A percentile compares a stretch with the other conserved stretches of the same genome.
phyloP scores from a whole-genome alignment of 495 filamentous ascomycete species.

The Annulohypoxylon moriforme region DNA sequence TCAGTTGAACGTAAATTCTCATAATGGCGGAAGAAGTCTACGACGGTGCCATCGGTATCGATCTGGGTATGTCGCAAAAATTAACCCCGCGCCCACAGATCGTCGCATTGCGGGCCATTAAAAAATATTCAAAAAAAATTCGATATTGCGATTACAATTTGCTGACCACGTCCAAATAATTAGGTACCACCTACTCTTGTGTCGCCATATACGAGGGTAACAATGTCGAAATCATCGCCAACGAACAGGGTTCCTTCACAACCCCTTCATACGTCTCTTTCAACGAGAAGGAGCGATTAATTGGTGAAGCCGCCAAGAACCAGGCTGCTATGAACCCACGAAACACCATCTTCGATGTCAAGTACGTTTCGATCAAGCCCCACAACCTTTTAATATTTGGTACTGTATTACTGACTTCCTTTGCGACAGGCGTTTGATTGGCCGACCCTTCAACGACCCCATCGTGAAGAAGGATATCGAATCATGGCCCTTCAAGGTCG shows the following conservation, averaged over 20 bases:
- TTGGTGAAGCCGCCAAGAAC: constrained; percentile 99
- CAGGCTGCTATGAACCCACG: constrained; percentile 98
- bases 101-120: constrained; percentile 29
- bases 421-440: constrained; percentile 82
- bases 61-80: constrained; percentile 79
- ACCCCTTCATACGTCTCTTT: constrained; percentile 99
- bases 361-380: constrained; percentile 61
- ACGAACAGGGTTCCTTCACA: constrained; percentile 99
- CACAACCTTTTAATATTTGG: not conserved
- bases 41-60: constrained; percentile 99
- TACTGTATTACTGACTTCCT: constrained; percentile 43
- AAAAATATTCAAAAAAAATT: constrained; percentile 19
- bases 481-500: constrained; percentile 98
- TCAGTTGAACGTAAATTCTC: constrained; percentile 29
- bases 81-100: constrained; percentile 6
- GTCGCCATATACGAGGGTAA: constrained; percentile 99
- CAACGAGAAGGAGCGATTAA: constrained; percentile 97
- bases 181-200: constrained; percentile 99
- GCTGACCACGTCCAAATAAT: constrained; percentile 31
- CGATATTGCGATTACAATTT: constrained; percentile 15
- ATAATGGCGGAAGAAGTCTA: constrained; percentile 96
- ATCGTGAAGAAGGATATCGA: constrained; percentile 98
- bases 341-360: constrained; percentile 99
- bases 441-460: constrained; percentile 91
- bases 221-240: constrained; percentile 99